Evolutionary conservation across 2,329 filamentous ascomycete species (phyloP), one percentile per base, ranked within the genome.

Genomic region (Camptophora hylomeconis): DNA sequence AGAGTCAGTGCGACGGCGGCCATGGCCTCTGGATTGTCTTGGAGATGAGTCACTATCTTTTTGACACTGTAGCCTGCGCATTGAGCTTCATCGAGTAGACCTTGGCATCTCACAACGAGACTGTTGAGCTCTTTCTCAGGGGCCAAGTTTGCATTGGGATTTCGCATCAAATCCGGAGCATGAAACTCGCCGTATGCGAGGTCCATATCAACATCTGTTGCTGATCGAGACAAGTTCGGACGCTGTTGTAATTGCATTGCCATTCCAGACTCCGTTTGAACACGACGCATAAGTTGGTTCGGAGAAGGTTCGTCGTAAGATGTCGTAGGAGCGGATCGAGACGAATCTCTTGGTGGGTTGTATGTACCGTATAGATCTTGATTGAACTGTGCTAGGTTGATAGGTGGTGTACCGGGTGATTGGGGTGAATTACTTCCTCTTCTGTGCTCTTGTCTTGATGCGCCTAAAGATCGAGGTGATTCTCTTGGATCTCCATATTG

Each of bases 1-100:
- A 98, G 68, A 0, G 87, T 86, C 17, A 98, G 67, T 0, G 86
- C 92, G 1, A 98, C 87, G 6, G 89, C 87, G 2, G 89, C 89
- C 30, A 94, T 83, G 3, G 83, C 81, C 41, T 98, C 83, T 0
- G 89, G 86, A 51, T 76, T 87, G 63, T 74, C 72, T 48, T 83
- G 77, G 3, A 86, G 60, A 40, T 82, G 79, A 24, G 76, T 62
- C 45, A 98, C 93, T 38, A 82, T 93, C 29, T 78, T 67, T 0
- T 73, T 75, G 4, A 81, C 87, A 1, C 79, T 80, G 52, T 92
- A 75, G 39, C 93, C 84, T 16, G 92, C 51, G 56, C 86, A 94
- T 42, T 94, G 75, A 11, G 81, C 83, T 54, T 95, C 86, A 39
- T 87, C 74, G 2, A 95, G 65, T 2, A 94, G 63, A 26, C 61